phyloP scores from a whole-genome alignment of 2,329 filamentous ascomycete species.

The Fusarium duplospermum region DNA sequence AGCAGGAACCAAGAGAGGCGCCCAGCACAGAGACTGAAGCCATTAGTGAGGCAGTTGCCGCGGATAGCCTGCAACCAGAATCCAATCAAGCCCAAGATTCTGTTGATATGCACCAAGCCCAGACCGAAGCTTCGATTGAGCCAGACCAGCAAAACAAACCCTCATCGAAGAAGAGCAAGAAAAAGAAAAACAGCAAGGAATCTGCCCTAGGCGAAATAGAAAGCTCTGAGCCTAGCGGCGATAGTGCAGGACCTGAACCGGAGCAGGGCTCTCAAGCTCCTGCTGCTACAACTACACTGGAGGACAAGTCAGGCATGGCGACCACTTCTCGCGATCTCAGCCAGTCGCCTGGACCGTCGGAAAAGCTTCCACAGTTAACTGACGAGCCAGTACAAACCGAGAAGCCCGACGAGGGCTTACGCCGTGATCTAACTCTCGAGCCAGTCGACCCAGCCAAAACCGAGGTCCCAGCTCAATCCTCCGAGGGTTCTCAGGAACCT shows the following conservation, averaged over 20 bases:
- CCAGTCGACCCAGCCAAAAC: neutral
- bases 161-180: slow-evolving; percentile 20
- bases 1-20: neutral
- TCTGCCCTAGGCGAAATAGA: neutral
- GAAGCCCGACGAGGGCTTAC: neutral
- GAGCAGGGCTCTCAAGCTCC: neutral
- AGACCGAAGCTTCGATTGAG: neutral
- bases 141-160: neutral
- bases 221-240: neutral
- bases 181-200: slow-evolving; percentile 7
- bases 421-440: neutral
- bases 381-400: neutral
- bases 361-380: neutral
- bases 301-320: neutral
- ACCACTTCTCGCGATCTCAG: neutral
- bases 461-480: neutral
- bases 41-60: neutral
- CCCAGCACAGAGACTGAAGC: neutral
- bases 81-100: neutral
- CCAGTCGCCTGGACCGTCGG: neutral
- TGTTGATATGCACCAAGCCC: neutral
- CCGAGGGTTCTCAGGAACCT: neutral
- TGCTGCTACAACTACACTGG: neutral
- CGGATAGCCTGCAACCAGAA: neutral
- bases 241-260: neutral